Conservation (phyloP, 768 basidiomycete species). For the Boletus sensibilis region DNA sequence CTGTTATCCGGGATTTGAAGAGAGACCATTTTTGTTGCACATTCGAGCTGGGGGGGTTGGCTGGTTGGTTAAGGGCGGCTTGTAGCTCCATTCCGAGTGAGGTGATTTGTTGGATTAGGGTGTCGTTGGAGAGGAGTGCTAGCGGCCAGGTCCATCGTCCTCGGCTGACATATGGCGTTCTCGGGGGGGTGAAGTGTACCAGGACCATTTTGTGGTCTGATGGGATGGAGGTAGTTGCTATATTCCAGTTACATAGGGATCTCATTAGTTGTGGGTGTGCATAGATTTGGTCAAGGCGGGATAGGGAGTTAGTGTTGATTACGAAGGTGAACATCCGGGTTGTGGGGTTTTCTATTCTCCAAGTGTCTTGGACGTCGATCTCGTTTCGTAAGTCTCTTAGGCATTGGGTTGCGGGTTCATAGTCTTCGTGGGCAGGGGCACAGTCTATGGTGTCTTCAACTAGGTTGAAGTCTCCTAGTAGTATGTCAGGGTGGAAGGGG, state of each 20-base stretch:
- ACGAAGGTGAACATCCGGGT: neutral
- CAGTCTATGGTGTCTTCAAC: slow-evolving; percentile 39
- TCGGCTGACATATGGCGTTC: neutral
- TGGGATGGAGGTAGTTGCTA: neutral
- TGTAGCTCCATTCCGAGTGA: neutral
- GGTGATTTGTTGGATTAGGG: neutral
- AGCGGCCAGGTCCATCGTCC: neutral
- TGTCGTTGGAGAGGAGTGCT: too few relatives aligned
- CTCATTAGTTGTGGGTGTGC: rapidly evolving
- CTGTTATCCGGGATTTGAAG: neutral
- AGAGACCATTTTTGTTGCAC: neutral
- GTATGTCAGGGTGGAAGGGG: slow-evolving; percentile 21
- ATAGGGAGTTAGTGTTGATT: neutral
- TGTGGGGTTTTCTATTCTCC: neutral
- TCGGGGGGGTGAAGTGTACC: neutral
- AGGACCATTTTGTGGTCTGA: slow-evolving; percentile 13
- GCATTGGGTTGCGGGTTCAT: neutral
- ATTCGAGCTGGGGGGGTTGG: too few relatives aligned
- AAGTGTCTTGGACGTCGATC: neutral
- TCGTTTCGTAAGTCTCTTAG: slow-evolving; percentile 7
- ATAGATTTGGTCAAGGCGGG: neutral
- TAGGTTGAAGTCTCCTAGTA: slow-evolving; percentile 45
- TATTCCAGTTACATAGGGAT: neutral
- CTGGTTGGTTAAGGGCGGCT: rapidly evolving
- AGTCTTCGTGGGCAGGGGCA: slow-evolving; percentile 28